phyloP scores from a whole-genome alignment of 106 monocot species.

The Gastrodia elata region DNA sequence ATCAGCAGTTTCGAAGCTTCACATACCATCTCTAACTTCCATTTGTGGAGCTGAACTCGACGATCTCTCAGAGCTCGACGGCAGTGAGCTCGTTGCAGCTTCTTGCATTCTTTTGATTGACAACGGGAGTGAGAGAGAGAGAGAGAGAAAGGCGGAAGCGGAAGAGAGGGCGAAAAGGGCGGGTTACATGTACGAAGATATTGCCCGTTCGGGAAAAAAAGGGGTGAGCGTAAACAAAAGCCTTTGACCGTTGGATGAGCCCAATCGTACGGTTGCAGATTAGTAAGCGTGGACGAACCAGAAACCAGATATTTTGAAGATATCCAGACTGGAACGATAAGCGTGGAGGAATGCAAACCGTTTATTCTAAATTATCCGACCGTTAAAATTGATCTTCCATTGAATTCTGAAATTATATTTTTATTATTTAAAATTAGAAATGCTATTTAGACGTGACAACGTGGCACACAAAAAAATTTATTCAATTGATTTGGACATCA shows the following conservation, averaged over 20 bases:
- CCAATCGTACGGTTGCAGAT: conserved; percentile 19
- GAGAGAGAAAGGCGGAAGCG: not conserved
- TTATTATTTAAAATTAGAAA: too few species aligned
- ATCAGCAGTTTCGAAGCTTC: not conserved
- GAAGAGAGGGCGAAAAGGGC: not conserved
- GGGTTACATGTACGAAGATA: not conserved
- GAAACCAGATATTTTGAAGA: conserved; percentile 13
- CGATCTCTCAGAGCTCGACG: conserved; percentile 91
- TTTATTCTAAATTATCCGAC: not conserved
- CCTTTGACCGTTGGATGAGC: conserved; percentile 24
- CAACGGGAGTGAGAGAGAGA: not conserved
- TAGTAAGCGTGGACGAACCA: conserved; percentile 15
- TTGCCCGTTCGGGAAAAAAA: conserved; percentile 3
- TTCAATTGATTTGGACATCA: too few species aligned
- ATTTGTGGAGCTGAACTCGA: conserved; percentile 60
- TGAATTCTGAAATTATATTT: too few species aligned
- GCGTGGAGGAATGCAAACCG: conserved; percentile 18
- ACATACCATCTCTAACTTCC: conserved; percentile 49
- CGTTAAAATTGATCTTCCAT: not conserved
- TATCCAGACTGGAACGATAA: conserved; percentile 24
- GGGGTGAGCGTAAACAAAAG: conserved; percentile 3
- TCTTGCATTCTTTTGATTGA: conserved; percentile 76
- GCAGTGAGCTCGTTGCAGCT: conserved; percentile 48
- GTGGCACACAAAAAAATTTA: too few species aligned
- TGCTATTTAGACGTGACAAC: too few species aligned